Evolutionary conservation across 2,329 filamentous ascomycete genomes (phyloP), one percentile per base, ranked within the genome.

Genomic region (Pezicula rhizophila): DNA sequence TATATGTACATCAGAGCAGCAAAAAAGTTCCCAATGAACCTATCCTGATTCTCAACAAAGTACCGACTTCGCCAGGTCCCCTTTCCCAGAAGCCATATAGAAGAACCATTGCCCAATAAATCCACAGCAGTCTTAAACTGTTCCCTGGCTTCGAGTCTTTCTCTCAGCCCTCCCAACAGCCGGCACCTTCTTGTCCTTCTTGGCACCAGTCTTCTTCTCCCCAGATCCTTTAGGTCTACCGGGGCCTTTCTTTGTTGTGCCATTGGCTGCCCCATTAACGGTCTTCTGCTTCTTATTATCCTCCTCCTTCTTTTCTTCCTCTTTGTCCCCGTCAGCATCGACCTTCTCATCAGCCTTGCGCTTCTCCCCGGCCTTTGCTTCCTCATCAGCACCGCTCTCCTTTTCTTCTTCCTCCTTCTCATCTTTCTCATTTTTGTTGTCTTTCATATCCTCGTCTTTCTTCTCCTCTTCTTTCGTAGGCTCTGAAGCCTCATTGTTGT

Each of bases 371-470:
- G 41, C 50, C 20, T 52, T 51, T 11, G 50, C 52, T 10, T 58
- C 51, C 31, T 63, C 55, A 2, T 60, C 54, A 8, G 56, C 52
- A 35, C 60, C 65, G 35, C 57, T 53, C 49, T 64, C 64, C 10
- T 60, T 54, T 10, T 52, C 55, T n/a, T 35, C 49, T 49, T 57
- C 57, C 34, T 63, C 59, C 3, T 50, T 48, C 17, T 57, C 53
- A 8, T 59, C 54, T 14, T 63, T 50, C 18, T 64, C 58, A 28
- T 61, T 51, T 12, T 49, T 52, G 20, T 61, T 54, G 8, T 49
- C 42, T 7, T 55, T 53, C 8, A 55, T 51, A 8, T 59, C 53
- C 18, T 64, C 49, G 47, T 71, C 68, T 51, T 69, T 62, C 45
- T 70, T 65, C 18, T 66, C 62, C 12, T 64, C 60, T 5, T 48